phyloP scores from a whole-genome alignment of 2,329 filamentous ascomycete species.

The Exutisphaerella laricina region DNA sequence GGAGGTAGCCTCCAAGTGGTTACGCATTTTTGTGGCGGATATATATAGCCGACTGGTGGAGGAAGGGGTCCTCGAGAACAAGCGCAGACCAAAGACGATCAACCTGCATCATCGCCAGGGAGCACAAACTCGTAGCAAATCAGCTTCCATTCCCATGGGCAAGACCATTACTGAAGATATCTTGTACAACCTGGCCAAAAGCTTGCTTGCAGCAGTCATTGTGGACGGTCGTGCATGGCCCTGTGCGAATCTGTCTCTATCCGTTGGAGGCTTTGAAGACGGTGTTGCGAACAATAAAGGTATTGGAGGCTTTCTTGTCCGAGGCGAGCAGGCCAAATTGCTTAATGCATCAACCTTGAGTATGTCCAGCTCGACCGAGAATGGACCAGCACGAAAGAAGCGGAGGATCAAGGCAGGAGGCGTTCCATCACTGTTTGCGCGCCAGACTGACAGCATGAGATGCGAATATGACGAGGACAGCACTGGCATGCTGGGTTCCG shows the following conservation, averaged over 20 bases:
- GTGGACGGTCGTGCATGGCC: conserved; percentile 80
- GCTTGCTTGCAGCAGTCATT: conserved; percentile 69
- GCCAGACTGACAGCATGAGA: conserved; percentile 17
- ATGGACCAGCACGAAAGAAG: conserved; percentile 32
- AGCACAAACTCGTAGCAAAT: conserved; percentile 67
- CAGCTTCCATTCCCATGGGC: conserved; percentile 69
- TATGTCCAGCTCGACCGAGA: conserved; percentile 9
- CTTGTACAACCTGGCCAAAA: conserved; percentile 70
- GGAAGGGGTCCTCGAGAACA: conserved; percentile 83
- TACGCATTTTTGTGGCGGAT: conserved; percentile 85
- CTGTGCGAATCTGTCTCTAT: conserved; percentile 82
- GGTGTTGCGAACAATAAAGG: conserved; percentile 76
- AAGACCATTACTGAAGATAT: conserved; percentile 64
- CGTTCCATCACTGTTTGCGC: conserved; percentile 34
- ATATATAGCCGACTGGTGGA: conserved; percentile 86
- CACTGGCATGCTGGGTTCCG: conserved; percentile 7
- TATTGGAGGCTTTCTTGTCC: conserved; percentile 80
- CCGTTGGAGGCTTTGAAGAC: conserved; percentile 89
- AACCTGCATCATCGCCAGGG: conserved; percentile 76
- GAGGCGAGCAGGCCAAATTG: conserved; percentile 52
- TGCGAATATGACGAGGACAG: conserved; percentile 17
- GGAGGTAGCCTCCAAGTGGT: conserved; percentile 77
- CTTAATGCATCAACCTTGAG: conserved; percentile 29
- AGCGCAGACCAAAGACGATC: conserved; percentile 76
- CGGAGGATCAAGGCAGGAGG: conserved; percentile 32